phyloP scores from a whole-genome alignment of 371 early-diverging fungal genomes.

The Mucor saturninus region DNA sequence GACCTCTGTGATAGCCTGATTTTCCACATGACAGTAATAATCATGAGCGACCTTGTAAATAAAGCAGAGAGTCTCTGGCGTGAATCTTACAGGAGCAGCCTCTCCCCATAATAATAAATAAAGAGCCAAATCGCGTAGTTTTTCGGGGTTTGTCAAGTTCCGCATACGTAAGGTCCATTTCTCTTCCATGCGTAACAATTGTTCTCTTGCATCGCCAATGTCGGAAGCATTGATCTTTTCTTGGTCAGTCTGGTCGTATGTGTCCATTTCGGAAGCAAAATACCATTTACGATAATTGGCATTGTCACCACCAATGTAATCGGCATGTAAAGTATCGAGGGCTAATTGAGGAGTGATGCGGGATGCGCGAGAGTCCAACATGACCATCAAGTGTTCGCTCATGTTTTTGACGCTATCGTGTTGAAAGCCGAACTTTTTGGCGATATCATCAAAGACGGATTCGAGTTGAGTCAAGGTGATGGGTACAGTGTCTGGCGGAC shows the following conservation, averaged over 20 bases:
- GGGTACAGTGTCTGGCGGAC: conserved; percentile 46
- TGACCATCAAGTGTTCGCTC: conserved; percentile 76
- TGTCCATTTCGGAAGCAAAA: conserved; percentile 82
- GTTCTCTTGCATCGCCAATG: conserved; percentile 42
- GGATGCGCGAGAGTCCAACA: conserved; percentile 87
- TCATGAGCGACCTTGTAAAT: conserved; percentile 80
- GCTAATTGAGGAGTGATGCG: conserved; percentile 79
- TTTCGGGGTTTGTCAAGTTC: conserved; percentile 70
- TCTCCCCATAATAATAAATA: conserved; percentile 91
- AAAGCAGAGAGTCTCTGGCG: conserved; percentile 84
- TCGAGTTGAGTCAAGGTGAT: conserved; percentile 24
- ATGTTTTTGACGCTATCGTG: conserved; percentile 78
- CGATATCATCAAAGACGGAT: conserved; percentile 27
- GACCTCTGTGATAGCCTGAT: conserved; percentile 34
- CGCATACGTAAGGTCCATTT: conserved; percentile 78
- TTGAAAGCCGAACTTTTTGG: conserved; percentile 80
- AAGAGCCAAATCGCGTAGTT: conserved; percentile 77
- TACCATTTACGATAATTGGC: conserved; percentile 89
- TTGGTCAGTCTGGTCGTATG: conserved; percentile 63
- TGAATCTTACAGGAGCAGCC: conserved; percentile 79
- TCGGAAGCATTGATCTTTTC: conserved; percentile 48
- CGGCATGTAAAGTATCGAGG: conserved; percentile 79
- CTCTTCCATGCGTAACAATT: conserved; percentile 60
- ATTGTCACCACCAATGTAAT: conserved; percentile 85
- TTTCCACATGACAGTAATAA: conserved; percentile 41